Evolutionary conservation across 2,329 filamentous ascomycete species (phyloP).

Genomic region (Microthyrium microscopicum): DNA sequence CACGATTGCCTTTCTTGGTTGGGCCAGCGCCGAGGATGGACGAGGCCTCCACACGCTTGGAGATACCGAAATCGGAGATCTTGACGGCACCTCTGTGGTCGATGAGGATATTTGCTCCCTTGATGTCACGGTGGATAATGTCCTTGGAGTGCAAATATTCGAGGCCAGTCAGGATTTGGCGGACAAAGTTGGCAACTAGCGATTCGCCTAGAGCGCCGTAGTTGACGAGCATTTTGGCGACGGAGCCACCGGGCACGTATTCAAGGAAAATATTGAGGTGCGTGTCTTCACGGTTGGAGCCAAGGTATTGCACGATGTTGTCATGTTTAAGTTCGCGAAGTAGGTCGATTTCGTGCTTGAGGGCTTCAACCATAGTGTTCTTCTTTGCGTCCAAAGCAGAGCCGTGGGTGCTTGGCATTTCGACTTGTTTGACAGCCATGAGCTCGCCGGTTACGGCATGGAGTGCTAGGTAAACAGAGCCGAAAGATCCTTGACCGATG

Average conservation of each 20-base stretch:
- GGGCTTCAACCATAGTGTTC: constrained; percentile 93
- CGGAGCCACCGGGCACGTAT: constrained; percentile 92
- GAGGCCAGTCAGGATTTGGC: constrained; percentile 83
- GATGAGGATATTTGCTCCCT: constrained; percentile 94
- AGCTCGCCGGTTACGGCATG: constrained; percentile 94
- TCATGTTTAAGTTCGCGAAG: constrained; percentile 86
- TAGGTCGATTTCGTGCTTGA: constrained; percentile 91
- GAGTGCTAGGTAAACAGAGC: constrained; percentile 83
- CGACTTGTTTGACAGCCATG: constrained; percentile 95
- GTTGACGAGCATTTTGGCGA: constrained; percentile 96
- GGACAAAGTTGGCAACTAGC: constrained; percentile 87
- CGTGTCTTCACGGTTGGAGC: constrained; percentile 78
- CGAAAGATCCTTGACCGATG: constrained; percentile 93
- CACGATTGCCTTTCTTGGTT: constrained; percentile 36
- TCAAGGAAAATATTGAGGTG: constrained; percentile 99
- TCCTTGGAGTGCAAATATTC: constrained; percentile 87
- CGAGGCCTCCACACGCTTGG: constrained; percentile 87
- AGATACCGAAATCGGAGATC: constrained; percentile 98
- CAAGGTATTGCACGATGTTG: constrained; percentile 96
- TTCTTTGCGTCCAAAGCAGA: constrained; percentile 73
- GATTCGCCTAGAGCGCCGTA: constrained; percentile 91
- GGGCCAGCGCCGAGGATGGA: constrained; percentile 49
- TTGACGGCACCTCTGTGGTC: constrained; percentile 99
- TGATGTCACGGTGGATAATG: constrained; percentile 98
- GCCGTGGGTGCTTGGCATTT: constrained; percentile 66